A percentile compares a stretch with the other conserved stretches of the same genome.
phyloP scores from a whole-genome alignment of 1,284 basidiomycete species.

The Spongispora temasekensis region DNA sequence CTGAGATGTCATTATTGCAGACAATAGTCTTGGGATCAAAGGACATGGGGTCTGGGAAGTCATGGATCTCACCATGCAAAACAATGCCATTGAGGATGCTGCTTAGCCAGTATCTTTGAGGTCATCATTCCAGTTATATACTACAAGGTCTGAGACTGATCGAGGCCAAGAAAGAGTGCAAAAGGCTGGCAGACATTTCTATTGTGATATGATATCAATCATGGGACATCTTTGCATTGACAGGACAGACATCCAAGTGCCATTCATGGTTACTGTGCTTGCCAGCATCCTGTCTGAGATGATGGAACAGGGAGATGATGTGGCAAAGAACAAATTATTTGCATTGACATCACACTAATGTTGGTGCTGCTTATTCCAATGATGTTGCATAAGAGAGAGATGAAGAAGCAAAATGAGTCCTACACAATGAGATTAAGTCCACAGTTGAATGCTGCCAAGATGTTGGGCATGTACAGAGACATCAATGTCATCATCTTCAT shows the following conservation, averaged over 20 bases:
- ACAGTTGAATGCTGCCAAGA: not conserved
- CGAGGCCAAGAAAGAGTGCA: no score
- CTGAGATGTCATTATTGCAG: conserved; percentile 10
- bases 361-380: conserved; percentile 28
- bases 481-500: conserved; percentile 14
- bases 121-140: conserved; percentile 17
- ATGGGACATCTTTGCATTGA: not conserved
- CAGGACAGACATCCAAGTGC: not conserved
- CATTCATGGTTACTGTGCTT: conserved; percentile 2
- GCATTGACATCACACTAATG: conserved; percentile 15
- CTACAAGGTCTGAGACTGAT: conserved; percentile 24
- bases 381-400: conserved; percentile 7
- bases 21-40: conserved; percentile 24
- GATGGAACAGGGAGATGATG: conserved; percentile 17
- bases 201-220: conserved; percentile 14
- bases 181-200: no score
- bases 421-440: conserved; percentile 17
- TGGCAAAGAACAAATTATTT: conserved; percentile 17
- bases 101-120: conserved; percentile 28
- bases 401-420: not conserved
- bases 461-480: conserved; percentile 12
- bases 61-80: conserved; percentile 27
- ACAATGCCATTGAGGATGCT: conserved; percentile 26
- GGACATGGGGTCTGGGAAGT: conserved; percentile 22
- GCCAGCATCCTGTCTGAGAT: conserved; percentile 16